Base-by-base conservation (phyloP, 768 basidiomycete species). In the Suillus bovinus region DNA sequence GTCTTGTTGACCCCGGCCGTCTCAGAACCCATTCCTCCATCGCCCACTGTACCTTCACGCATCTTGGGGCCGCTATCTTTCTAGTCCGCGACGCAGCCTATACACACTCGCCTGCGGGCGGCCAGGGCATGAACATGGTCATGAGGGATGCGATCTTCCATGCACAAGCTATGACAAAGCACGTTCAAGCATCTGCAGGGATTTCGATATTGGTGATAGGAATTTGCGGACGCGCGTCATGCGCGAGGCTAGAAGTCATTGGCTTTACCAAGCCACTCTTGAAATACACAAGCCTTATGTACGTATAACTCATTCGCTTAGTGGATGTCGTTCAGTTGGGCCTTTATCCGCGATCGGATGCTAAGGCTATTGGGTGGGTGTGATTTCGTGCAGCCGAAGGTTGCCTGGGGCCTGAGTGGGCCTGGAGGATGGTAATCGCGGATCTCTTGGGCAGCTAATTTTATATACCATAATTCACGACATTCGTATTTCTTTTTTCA, bases 81-180 rank as follows among this genome's bases (percentile, higher is more conserved):
- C 60, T 80, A 55, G 50, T 77, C 13, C 77, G 78, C 8, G 79
- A 80, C 65, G 80, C 82, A 8, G 81, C 81, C 46, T 82, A 84
- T 68, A 79, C 83, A 55, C 84, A 84, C 60, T 80, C 84, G 0
- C 84, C 84, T 36, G 74, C 78, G 6, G 84, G 84, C 5, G 84
- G 84, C 1, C 83, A 84, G 59, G 84, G 84, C 17, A 82, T 86
- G 84, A 84, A 84, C 63, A 78, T 85, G n/a, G 82, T 83, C 6
- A 71, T 86, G 16, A 78, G 83, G 17, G 84, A 86, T 63, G 83
- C 80, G 13, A 69, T 84, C 27, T 72, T 74, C 50, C 76, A 84
- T 3, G 83, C 79, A 7, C 74, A 78, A 14, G 77, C 67, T 13
- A 69, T 85, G 52, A 68, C 71, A 17, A 70, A 74, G 24, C 80